Evolutionary conservation across 1,284 basidiomycete species (phyloP), one percentile per base, ranked within the genome.

Genomic region (Lignosus rhinocerotis): DNA sequence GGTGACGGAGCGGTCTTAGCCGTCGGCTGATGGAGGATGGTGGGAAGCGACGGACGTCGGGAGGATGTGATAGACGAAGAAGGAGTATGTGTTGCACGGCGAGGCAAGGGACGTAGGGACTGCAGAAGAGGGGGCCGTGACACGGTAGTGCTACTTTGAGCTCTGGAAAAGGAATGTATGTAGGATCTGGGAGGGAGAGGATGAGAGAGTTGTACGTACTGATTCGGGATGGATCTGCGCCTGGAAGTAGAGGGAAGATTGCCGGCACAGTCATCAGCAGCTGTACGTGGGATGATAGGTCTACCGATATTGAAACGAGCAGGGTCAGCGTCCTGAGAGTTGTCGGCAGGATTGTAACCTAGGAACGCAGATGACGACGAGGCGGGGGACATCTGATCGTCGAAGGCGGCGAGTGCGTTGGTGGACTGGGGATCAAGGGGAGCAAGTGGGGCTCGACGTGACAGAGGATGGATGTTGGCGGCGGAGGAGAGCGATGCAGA

Each of bases 381-480:
- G 55, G 67, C 45, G 32, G 66, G 46, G 44, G 70, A 63, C 65
- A 70, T 70, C 59, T 68, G 68, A 67, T 71, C 64, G 69, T 69
- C 69, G 58, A 59, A 46, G 30, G 52, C 43, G 45, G 55, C 43
- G 50, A 59, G 51, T 46, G 42, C 53, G 66, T 62, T 61, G 21
- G 69, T 56, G 17, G 64, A 56, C 60, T 71, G 70, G 21, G 69
- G 67, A 56, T 70, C 67, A 44, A 73, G 63, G 12, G 69, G 67
- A 3, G 70, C 68, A 25, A 73, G 66, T 31, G 70, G 70, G 30
- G 70, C 60, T 50, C 72, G 65, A 47, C 66, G 69, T 12, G 61
- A 51, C 49, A 62, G 56, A 44, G 57, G 55, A 19, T 58, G 47
- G 49, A 49, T 34, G 54, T 53, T 49, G 39, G 50, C 46, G 21